phyloP scores from a whole-genome alignment of 2,329 filamentous ascomycete species.

The Penicillium sp. region DNA sequence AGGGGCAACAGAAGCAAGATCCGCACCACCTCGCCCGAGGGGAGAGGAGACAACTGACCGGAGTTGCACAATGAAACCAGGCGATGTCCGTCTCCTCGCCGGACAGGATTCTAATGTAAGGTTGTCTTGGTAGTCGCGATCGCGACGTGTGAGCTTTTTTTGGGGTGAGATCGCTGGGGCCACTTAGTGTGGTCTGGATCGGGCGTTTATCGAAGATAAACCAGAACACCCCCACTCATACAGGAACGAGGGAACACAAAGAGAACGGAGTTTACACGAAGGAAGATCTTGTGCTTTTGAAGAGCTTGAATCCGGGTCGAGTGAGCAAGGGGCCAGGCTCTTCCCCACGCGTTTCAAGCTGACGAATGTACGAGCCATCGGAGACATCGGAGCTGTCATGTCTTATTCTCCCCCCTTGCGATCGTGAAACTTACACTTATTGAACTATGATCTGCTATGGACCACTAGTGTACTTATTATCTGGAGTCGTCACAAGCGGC shows the following conservation, averaged over 20 bases:
- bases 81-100: constrained; percentile 1
- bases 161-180: constrained; percentile 6
- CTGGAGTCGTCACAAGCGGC: not conserved
- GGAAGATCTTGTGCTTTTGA: not conserved
- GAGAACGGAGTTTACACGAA: too few relatives aligned
- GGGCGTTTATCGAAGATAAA: constrained; percentile 14
- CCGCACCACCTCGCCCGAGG: not conserved
- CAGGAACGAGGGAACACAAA: not conserved
- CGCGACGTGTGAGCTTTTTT: constrained; percentile 22
- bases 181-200: constrained; percentile 18
- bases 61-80: constrained; percentile 7
- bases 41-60: constrained; percentile 10
- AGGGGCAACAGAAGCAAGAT: constrained; percentile 4
- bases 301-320: not conserved
- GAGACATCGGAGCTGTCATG: not conserved
- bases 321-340: constrained; percentile 7
- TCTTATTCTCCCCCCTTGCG: not conserved
- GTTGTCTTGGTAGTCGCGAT: constrained; percentile 6
- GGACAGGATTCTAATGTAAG: constrained; percentile 16
- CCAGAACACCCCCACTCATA: not conserved
- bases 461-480: not conserved
- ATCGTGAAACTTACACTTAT: not conserved
- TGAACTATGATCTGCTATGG: not conserved
- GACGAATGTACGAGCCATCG: not conserved
- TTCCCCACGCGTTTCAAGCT: constrained; percentile 3